Percentiles rank a stretch among this genome's conserved stretches.
These are phyloP conservation scores for Halenospora varia DNA, from an alignment of 495 filamentous ascomycete species.

Conservation along the genomic window DNA sequence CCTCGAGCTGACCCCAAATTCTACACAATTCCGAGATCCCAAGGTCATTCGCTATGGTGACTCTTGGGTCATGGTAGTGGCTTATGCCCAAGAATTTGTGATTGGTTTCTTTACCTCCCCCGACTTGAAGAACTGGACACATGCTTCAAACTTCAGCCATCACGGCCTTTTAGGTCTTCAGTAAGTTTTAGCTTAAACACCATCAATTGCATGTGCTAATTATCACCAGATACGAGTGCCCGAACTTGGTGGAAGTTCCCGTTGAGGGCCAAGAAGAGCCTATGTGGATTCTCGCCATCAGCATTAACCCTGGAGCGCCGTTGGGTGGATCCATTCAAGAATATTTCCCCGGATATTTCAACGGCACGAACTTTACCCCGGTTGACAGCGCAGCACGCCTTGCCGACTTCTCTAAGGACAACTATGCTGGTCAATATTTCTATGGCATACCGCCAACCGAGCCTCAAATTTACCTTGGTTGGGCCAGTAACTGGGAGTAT, in stretches of 20 bases:
- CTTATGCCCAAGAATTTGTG: conserved; percentile 45
- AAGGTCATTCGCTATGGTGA: conserved; percentile 49
- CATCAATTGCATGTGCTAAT: neutral
- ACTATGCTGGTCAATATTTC: conserved; percentile 53
- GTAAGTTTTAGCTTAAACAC: neutral
- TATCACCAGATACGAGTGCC: conserved; percentile 45
- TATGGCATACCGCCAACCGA: conserved; percentile 38
- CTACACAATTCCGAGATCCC: conserved; percentile 54
- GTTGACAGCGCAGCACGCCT: conserved; percentile 37
- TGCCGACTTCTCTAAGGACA: conserved; percentile 54
- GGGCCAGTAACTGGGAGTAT: conserved; percentile 63
- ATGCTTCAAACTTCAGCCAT: conserved; percentile 50
- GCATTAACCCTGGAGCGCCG: conserved; percentile 55
- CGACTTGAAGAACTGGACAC: conserved; percentile 49
- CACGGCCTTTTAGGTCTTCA: conserved; percentile 48
- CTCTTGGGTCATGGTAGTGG: conserved; percentile 47
- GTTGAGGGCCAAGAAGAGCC: conserved; percentile 31
- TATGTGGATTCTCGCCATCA: conserved; percentile 46
- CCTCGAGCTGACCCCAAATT: conserved; percentile 32
- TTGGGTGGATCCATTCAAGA: conserved; percentile 46
- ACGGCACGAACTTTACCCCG: conserved; percentile 44
- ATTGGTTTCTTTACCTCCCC: conserved; percentile 50
- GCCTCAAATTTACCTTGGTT: conserved; percentile 44
- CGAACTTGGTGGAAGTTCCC: conserved; percentile 44
- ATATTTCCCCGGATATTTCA: conserved; percentile 48